Percentiles rank a stretch among this genome's conserved stretches.
These are phyloP conservation scores for Mycena vulgaris DNA, from an alignment of 768 basidiomycete species.

Conservation along the genomic window DNA sequence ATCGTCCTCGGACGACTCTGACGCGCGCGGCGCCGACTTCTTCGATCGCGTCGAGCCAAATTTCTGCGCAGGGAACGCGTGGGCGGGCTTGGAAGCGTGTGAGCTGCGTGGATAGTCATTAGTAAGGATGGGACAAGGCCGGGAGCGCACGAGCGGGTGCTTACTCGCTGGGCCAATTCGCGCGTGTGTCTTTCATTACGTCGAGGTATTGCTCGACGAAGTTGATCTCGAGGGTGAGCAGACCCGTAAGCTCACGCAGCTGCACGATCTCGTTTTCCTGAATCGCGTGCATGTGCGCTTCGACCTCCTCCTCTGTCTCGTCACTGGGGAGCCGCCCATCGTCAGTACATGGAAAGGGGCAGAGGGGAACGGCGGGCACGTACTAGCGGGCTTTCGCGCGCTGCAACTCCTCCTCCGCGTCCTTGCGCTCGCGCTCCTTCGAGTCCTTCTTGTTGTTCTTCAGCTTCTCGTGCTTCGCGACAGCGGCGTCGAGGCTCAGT, in stretches of 20 bases:
- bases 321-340: constrained; percentile 64
- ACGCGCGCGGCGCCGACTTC: constrained; percentile 30
- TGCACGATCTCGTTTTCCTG: constrained; percentile 86
- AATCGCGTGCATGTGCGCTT: constrained; percentile 83
- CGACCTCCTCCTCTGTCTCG: constrained; percentile 88
- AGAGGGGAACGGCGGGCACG: background rate
- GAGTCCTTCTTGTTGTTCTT: constrained; percentile 88
- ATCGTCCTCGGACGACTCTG: constrained; percentile 38
- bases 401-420: constrained; percentile 88
- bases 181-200: constrained; percentile 79
- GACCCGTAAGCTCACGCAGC: constrained; percentile 75
- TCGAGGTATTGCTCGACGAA: constrained; percentile 82
- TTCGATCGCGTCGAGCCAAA: constrained; percentile 51
- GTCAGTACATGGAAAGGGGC: constrained; percentile 8
- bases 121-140: constrained; percentile 7
- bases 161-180: constrained; percentile 78
- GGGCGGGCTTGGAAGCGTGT: constrained; percentile 44
- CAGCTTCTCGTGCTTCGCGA: constrained; percentile 76
- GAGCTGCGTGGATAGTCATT: constrained; percentile 47
- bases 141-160: constrained; percentile 39
- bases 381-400: constrained; percentile 83
- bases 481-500: constrained; percentile 83
- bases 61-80: constrained; percentile 44
- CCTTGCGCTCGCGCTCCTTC: constrained; percentile 85
- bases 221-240: constrained; percentile 82